These are phyloP conservation scores for Wickerhamiella slavikovae DNA, from an alignment of 805 yeast genomes.

Conservation along the genomic window DNA sequence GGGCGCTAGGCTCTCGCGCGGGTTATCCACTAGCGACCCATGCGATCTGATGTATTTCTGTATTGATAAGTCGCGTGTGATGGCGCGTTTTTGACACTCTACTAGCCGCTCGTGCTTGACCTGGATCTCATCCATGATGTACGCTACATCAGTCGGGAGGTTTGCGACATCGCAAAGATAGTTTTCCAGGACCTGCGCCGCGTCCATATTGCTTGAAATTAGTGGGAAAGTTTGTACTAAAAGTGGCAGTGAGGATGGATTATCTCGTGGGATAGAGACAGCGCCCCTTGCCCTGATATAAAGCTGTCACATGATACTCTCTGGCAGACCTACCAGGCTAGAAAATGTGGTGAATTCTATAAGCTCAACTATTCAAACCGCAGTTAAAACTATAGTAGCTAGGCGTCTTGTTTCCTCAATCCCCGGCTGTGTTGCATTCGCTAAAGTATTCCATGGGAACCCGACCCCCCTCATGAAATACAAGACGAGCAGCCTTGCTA, in stretches of 20 bases:
- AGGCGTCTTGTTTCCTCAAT: too few species aligned
- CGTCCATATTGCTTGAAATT: constrained; percentile 37
- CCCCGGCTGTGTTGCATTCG: too few species aligned
- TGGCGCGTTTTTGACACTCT: constrained; percentile 45
- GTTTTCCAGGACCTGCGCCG: constrained; percentile 64
- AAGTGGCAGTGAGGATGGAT: not conserved
- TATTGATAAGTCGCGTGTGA: constrained; percentile 53
- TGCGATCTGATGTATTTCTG: constrained; percentile 67
- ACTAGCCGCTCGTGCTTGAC: constrained; percentile 44
- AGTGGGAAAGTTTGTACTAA: not conserved
- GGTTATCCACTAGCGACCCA: constrained; percentile 63
- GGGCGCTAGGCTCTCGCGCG: constrained; percentile 52
- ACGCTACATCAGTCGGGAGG: constrained; percentile 70
- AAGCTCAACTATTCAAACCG: too few species aligned
- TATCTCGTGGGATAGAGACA: too few species aligned
- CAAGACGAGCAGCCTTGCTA: too few species aligned
- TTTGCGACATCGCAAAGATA: constrained; percentile 46
- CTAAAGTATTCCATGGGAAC: too few species aligned
- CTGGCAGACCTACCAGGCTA: too few species aligned
- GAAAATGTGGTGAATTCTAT: too few species aligned
- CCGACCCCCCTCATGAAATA: too few species aligned
- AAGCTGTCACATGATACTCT: too few species aligned
- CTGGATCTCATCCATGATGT: constrained; percentile 57
- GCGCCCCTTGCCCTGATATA: too few species aligned
- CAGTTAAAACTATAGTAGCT: too few species aligned